Evolutionary conservation across 2,329 filamentous ascomycete species (phyloP), one percentile per base, ranked within the genome.

Genomic region (Canariomyces notabilis): DNA sequence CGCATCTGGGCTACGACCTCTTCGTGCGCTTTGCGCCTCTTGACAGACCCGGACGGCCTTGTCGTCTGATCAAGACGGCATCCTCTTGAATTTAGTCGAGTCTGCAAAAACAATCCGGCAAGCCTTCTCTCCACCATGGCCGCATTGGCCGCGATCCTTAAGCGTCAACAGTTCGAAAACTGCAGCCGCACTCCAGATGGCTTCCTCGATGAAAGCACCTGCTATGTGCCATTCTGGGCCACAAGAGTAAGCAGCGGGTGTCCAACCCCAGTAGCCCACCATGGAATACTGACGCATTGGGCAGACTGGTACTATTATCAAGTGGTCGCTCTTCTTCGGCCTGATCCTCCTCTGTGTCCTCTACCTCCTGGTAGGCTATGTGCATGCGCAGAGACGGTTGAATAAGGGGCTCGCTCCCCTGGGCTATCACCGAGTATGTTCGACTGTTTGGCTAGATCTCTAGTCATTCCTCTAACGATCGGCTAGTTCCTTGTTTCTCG

Each of bases 331-430:
- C 49, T 79, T 90, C 59, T 75, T 77, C 50, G 67, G 71, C 51
- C 62, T 91, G 54, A 70, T 87, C 57, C 48, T 74, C 45, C 46
- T 80, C 49, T 66, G 87, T 58, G 62, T 79, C 42, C 57, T 73
- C 34, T 88, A 82, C 72, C 71, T 89, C 58, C 55, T 87, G 44
- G 72, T 79, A 49, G 85, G 85, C 50, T 85, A 85, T 63, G 66
- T 78, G 37, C 87, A 91, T 65, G 87, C 86, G 37, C 79, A 79
- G 62, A 67, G 68, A 37, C 75, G 87, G 37, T 71, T 90, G 53
- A 73, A 70, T 50, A 83, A 81, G 62, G 85, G 85, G 1, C 69
- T 81, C 31, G 70, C 73, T 15, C 83, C 86, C 14, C 66, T 89
- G 29, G 67, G 65, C 51, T 91, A 91, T 61, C 86, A 93, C 65